These are phyloP conservation scores for Serendipita sp. DNA, from an alignment of 1,284 basidiomycete species.

Conservation along the genomic window DNA sequence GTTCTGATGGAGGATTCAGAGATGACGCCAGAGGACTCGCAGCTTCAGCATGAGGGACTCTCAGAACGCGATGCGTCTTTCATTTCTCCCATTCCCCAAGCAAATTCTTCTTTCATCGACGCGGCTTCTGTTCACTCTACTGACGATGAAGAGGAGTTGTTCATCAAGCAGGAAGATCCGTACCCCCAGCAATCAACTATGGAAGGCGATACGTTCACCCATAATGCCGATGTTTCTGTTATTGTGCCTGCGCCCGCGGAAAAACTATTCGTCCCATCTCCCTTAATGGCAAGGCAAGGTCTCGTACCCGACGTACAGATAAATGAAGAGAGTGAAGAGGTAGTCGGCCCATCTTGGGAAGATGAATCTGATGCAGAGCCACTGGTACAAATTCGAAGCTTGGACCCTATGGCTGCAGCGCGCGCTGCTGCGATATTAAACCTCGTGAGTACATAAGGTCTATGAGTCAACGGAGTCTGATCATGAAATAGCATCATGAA, in stretches of 20 bases:
- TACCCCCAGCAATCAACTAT: too few relatives aligned
- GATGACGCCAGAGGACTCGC: too few relatives aligned
- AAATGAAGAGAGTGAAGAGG: background rate
- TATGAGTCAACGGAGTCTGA: background rate
- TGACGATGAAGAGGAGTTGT: background rate
- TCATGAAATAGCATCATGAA: background rate
- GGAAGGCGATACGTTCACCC: too few relatives aligned
- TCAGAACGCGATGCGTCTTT: background rate
- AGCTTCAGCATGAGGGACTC: background rate
- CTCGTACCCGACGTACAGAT: background rate
- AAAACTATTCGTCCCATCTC: background rate
- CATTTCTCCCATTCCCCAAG: background rate
- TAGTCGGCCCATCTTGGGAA: background rate
- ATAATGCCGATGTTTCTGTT: background rate
- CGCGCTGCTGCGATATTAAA: background rate
- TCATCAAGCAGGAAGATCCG: background rate
- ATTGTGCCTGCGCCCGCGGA: background rate
- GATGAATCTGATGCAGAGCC: conserved; percentile 5
- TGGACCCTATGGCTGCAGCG: background rate
- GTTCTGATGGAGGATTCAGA: too few relatives aligned
- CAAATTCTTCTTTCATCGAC: background rate
- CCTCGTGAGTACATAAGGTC: background rate
- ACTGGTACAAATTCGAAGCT: background rate
- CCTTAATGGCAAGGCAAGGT: background rate
- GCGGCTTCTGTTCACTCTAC: background rate